A percentile compares a stretch with the other conserved stretches of the same genome.
Conservation (phyloP, 73 alveolate genomes). For the Urostyla sp. region DNA sequence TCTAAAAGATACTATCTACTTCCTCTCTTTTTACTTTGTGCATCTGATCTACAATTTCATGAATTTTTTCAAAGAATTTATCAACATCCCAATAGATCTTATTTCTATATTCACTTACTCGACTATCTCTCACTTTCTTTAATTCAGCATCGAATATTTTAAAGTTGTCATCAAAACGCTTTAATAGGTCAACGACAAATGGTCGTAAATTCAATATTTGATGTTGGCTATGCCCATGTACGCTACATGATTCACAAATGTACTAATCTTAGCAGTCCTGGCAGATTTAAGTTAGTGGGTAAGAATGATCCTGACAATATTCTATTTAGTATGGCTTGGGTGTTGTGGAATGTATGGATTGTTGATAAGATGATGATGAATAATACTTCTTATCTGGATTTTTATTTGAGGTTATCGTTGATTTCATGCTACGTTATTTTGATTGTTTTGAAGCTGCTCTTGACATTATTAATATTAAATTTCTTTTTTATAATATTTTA, state of each 20-base stretch:
- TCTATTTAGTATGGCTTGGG: no score
- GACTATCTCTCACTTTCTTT: not conserved
- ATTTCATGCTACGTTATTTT: no score
- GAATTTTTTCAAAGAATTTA: slow-evolving; percentile 1
- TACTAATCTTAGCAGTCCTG: slow-evolving; percentile 6
- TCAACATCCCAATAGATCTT: slow-evolving; percentile 18
- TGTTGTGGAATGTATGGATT: no score
- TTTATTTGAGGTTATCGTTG: no score
- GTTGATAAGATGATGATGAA: no score
- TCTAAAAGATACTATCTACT: slow-evolving; percentile 4
- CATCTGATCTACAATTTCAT: not conserved
- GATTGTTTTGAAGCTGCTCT: no score
- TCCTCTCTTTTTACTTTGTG: slow-evolving; percentile 7
- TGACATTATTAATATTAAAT: no score
- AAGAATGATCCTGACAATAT: not conserved
- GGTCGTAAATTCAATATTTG: slow-evolving; percentile 14
- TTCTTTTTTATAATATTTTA: no score
- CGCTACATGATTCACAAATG: slow-evolving; percentile 30
- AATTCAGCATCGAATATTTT: slow-evolving; percentile 13
- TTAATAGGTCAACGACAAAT: slow-evolving; percentile 9
- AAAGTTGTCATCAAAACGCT: slow-evolving; percentile 24
- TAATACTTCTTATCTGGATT: no score
- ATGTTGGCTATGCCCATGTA: slow-evolving; percentile 24
- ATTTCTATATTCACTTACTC: slow-evolving; percentile 9
- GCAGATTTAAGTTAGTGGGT: slow-evolving; percentile 40